Conservation (phyloP, 768 basidiomycete species). For the Rhodotorula toruloides region DNA sequence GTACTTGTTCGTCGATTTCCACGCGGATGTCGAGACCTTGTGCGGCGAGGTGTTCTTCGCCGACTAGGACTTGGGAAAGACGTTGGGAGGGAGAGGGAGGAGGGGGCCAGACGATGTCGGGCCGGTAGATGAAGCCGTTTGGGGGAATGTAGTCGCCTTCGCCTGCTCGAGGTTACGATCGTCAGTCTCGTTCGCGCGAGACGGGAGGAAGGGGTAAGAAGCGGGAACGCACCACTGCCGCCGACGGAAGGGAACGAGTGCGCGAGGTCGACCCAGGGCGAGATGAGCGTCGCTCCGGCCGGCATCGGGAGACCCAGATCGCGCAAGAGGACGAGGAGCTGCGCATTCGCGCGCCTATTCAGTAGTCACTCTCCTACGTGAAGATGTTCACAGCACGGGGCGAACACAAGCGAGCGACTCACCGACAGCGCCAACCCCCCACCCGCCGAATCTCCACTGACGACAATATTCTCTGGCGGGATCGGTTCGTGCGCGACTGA, state of each 20-base stretch:
- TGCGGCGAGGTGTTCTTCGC: constrained; percentile 7
- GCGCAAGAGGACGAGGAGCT: constrained; percentile 71
- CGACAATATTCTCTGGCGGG: constrained; percentile 70
- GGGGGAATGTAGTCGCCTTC: constrained; percentile 32
- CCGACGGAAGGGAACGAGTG: constrained; percentile 89
- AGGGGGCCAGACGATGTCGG: constrained; percentile 48
- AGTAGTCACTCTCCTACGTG: neutral
- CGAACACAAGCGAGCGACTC: neutral
- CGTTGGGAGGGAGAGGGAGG: constrained; percentile 39
- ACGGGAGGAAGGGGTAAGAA: neutral
- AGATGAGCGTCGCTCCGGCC: constrained; percentile 68
- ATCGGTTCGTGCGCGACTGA: constrained; percentile 61
- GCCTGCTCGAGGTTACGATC: too few species aligned
- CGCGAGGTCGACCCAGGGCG: constrained; percentile 83
- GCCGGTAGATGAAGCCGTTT: constrained; percentile 48
- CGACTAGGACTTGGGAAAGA: constrained; percentile 12
- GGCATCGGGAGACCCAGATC: constrained; percentile 75
- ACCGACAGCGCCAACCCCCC: constrained; percentile 67
- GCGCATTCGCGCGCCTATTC: too few species aligned
- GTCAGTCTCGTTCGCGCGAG: too few species aligned
- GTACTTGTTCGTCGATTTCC: constrained; percentile 33
- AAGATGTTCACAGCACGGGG: too few species aligned
- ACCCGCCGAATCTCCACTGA: constrained; percentile 89
- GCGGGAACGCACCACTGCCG: constrained; percentile 4
- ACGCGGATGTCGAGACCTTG: neutral